These are phyloP conservation scores for Triticum turgidum DNA, from an alignment of 176 grass and related monocot genomes.

Conservation along the genomic window DNA sequence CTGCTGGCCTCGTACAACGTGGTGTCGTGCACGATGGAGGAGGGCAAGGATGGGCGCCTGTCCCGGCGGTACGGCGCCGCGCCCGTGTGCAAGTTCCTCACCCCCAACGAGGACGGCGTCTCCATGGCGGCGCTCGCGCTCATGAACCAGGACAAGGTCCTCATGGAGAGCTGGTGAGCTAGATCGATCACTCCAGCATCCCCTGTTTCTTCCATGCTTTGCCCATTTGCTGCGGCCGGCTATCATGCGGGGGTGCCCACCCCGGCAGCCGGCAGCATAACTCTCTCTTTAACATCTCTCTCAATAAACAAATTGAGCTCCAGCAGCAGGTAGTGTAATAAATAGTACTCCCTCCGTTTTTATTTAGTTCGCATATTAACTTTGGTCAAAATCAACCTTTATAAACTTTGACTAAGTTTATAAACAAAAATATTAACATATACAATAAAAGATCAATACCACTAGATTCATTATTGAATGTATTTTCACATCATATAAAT, in stretches of 20 bases:
- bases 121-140: conserved; percentile 87
- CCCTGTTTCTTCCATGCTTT: neutral
- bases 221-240: neutral
- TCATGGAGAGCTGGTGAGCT: conserved; percentile 96
- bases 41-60: conserved; percentile 47
- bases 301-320: neutral
- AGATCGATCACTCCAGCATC: neutral
- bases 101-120: conserved; percentile 80
- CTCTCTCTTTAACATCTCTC: no score
- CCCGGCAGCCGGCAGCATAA: neutral
- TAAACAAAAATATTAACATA: no score
- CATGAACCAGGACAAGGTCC: conserved; percentile 95
- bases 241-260: neutral
- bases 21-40: conserved; percentile 47
- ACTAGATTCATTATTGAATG: no score
- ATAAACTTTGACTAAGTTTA: no score
- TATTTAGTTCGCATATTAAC: no score
- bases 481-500: no score
- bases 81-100: conserved; percentile 84
- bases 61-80: conserved; percentile 37
- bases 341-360: neutral
- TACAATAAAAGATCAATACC: no score
- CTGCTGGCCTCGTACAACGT: conserved; percentile 76
- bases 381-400: no score
- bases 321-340: neutral